Percentiles rank a stretch among this genome's conserved stretches.
Conservation (phyloP, 345 rosid species). For the Citrus maxima region DNA sequence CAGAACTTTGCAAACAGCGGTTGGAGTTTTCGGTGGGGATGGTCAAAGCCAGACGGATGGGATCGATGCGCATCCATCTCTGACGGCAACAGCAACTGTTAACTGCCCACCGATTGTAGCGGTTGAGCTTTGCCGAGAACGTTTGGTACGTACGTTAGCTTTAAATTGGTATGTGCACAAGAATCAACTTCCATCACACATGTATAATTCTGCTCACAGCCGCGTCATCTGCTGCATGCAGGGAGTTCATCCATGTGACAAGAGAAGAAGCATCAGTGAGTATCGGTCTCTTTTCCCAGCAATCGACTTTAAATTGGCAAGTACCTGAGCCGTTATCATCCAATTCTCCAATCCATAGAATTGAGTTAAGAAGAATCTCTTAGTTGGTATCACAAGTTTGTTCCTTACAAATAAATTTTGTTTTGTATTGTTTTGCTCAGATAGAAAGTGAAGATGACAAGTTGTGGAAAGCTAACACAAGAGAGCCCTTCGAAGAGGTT, state of each 20-base stretch:
- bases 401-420: too few species aligned
- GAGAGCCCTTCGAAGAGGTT: conserved; percentile 54
- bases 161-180: not conserved
- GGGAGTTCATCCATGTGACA: conserved; percentile 80
- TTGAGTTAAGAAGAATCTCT: too few species aligned
- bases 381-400: not conserved
- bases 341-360: not conserved
- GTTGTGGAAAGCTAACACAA: conserved; percentile 45
- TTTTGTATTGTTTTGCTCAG: conserved; percentile 18
- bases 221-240: conserved; percentile 13
- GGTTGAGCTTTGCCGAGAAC: conserved; percentile 72
- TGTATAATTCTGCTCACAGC: too few species aligned
- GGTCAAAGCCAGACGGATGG: conserved; percentile 22
- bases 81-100: conserved; percentile 20
- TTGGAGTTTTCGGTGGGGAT: conserved; percentile 55
- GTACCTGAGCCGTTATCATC: not conserved
- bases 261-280: conserved; percentile 57
- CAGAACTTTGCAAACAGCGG: conserved; percentile 83
- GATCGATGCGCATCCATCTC: conserved; percentile 18
- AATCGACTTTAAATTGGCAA: conserved; percentile 68
- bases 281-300: conserved; percentile 51
- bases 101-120: conserved; percentile 57
- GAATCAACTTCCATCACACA: too few species aligned
- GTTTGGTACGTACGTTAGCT: conserved; percentile 46
- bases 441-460: conserved; percentile 68